These are phyloP conservation scores for Bolboschoenus planiculmis DNA, from an alignment of 176 grass and related monocot genomes.

Conservation along the genomic window DNA sequence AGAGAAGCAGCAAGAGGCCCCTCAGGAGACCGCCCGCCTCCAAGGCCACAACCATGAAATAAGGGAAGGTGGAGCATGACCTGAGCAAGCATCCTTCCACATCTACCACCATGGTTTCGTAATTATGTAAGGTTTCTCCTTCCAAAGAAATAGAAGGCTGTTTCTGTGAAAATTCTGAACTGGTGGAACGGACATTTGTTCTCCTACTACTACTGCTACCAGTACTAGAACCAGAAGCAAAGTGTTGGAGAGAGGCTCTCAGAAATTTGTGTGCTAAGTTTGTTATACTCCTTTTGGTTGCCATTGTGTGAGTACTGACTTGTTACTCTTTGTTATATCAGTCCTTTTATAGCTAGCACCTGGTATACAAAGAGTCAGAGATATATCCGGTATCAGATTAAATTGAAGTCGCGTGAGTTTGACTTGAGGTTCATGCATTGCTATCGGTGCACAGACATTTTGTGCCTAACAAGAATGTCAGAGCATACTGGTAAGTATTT, in stretches of 20 bases:
- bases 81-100: neutral
- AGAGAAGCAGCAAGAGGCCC: conserved; percentile 35
- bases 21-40: conserved; percentile 54
- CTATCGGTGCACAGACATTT: neutral
- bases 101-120: neutral
- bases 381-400: neutral
- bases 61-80: conserved; percentile 32
- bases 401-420: neutral
- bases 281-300: neutral
- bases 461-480: neutral
- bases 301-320: neutral
- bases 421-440: neutral
- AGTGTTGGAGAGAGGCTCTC: neutral
- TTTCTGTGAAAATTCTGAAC: neutral
- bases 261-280: neutral
- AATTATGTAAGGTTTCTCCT: neutral
- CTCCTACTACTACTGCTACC: neutral
- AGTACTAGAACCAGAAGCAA: neutral
- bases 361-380: neutral
- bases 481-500: neutral
- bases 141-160: neutral
- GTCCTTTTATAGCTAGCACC: neutral
- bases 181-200: neutral
- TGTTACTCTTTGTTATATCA: neutral
- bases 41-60: conserved; percentile 79